Percentiles rank a stretch among this genome's conserved stretches.
Conservation (phyloP, 371 early-diverging fungal species). For the Rhizopus sp. region DNA sequence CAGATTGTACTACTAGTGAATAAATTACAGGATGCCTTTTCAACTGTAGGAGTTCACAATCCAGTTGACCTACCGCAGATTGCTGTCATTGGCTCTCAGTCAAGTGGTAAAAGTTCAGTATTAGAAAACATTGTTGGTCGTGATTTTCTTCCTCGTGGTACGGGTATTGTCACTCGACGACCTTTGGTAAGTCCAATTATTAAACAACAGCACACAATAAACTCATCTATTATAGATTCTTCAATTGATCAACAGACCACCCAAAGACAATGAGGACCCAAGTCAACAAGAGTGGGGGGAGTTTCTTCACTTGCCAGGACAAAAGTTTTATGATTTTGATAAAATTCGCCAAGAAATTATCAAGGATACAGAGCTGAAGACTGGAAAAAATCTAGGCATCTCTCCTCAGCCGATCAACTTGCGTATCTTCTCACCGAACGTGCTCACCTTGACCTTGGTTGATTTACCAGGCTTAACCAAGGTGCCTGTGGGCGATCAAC, state of each 20-base stretch:
- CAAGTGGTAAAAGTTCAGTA: slow-evolving; percentile 98
- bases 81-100: slow-evolving; percentile 96
- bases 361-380: slow-evolving; percentile 90
- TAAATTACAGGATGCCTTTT: slow-evolving; percentile 96
- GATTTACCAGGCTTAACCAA: slow-evolving; percentile 99
- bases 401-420: slow-evolving; percentile 96
- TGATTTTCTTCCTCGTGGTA: slow-evolving; percentile 97
- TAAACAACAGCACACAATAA: too few species aligned
- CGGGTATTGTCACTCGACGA: slow-evolving; percentile 94
- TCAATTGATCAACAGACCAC: slow-evolving; percentile 93
- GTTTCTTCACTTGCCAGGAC: slow-evolving; percentile 92
- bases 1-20: slow-evolving; percentile 55
- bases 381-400: slow-evolving; percentile 88
- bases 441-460: slow-evolving; percentile 95
- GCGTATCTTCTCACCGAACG: slow-evolving; percentile 92
- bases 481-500: slow-evolving; percentile 98
- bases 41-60: slow-evolving; percentile 94
- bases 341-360: slow-evolving; percentile 95
- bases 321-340: slow-evolving; percentile 90
- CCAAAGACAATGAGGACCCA: slow-evolving; percentile 29
- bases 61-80: slow-evolving; percentile 99
- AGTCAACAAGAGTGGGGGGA: slow-evolving; percentile 94
- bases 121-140: slow-evolving; percentile 98
- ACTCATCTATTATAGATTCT: slow-evolving; percentile 59
- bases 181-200: slow-evolving; percentile 70